Evolutionary conservation across 495 filamentous ascomycete genomes (phyloP), one percentile per base, ranked within the genome.

Genomic region (Penicillium egyptiacum): DNA sequence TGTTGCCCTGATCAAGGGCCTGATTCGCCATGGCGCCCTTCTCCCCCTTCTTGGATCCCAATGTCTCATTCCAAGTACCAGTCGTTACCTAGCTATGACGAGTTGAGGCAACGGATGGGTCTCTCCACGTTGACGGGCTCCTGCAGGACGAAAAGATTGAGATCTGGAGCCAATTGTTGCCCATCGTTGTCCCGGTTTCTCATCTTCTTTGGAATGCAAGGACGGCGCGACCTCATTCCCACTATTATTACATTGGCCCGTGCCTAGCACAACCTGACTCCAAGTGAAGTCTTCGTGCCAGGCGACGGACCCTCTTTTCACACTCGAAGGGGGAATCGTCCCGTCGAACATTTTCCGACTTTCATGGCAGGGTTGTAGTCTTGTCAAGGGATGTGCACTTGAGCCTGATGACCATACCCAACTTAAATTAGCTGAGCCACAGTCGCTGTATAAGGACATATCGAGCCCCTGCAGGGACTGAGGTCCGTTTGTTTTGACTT

Each of bases 41-140:
- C 43, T 14, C 31, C 58, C 53, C 55, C 51, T 50, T 55, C 44
- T 30, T 58, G 53, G 58, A 67, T 66, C 63, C 63, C 60, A 62
- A 61, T 69, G 66, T 69, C 64, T 69, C 66, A 69, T 69, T 69
- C 66, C 55, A 47, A 14, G 33, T 35, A 23, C 56, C 63, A 66
- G 57, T 50, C 43, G 28, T 20, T 10, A 37, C 48, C 49, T 33
- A 54, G 47, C 53, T 56, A 66, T 69, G 66, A 69, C 63, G 66
- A 56, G 52, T 23, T 43, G 45, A 53, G 37, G 47, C 43, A 63
- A 58, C 50, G 35, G 49, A 44, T 47, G 51, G 51, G 55, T 45
- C 60, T 50, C 49, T 69, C 66, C 66, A 69, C 60, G 63, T 69
- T 66, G 55, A 64, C 58, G 55, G 63, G 39, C 54, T 41, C 61